phyloP scores from a whole-genome alignment of 1,139 yeast genomes.

The Yamadazyma membranifaciens region DNA sequence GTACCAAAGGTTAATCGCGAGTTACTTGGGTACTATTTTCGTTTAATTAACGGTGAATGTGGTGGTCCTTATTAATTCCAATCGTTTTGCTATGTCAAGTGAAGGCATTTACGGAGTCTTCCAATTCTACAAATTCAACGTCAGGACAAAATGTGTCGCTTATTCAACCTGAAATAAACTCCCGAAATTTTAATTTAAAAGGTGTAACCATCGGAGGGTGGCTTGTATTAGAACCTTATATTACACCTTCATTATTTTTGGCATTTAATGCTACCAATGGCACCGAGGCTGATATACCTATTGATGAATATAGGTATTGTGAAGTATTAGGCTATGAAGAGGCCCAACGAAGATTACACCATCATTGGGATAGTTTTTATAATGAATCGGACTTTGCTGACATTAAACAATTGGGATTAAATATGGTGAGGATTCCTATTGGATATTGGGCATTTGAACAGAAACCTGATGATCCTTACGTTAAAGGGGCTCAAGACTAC shows the following conservation, averaged over 20 bases:
- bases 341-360: conserved; percentile 50
- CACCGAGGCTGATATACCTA: conserved; percentile 53
- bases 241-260: conserved; percentile 79
- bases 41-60: no score
- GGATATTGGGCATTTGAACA: conserved; percentile 93
- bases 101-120: neutral
- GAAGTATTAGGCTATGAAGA: conserved; percentile 58
- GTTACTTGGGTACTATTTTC: no score
- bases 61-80: neutral
- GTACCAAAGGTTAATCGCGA: neutral
- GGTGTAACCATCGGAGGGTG: conserved; percentile 94
- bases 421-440: conserved; percentile 85
- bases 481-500: conserved; percentile 75
- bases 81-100: neutral
- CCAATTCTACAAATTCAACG: conserved; percentile 1
- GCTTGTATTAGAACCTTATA: conserved; percentile 82
- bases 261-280: conserved; percentile 29
- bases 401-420: conserved; percentile 68
- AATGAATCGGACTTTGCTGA: conserved; percentile 67
- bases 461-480: conserved; percentile 74
- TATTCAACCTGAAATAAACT: conserved; percentile 10
- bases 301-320: conserved; percentile 81
- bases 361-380: conserved; percentile 82
- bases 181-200: conserved; percentile 23
- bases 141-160: neutral